Evolutionary conservation across 2,329 filamentous ascomycete species (phyloP).

Genomic region (Cadophora sp.): DNA sequence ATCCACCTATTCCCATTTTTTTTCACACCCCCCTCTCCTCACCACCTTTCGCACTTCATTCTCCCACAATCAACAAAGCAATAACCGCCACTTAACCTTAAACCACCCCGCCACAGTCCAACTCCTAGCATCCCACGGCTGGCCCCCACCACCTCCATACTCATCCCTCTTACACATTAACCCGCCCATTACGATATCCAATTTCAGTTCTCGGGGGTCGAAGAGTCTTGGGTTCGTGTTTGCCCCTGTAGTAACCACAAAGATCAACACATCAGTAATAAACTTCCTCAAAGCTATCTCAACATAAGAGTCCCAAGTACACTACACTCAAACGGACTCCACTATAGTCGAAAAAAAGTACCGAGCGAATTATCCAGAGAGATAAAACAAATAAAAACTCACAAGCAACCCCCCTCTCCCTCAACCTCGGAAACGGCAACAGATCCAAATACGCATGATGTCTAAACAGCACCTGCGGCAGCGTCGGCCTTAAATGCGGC

Average conservation of each 20-base stretch:
- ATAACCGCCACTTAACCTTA: conserved; percentile 41
- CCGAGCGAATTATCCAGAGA: not conserved
- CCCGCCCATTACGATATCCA: conserved; percentile 45
- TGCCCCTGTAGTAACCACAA: not conserved
- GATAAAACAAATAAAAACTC: not conserved
- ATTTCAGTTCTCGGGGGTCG: conserved; percentile 47
- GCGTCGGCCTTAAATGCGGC: conserved; percentile 45
- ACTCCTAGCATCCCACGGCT: conserved; percentile 46
- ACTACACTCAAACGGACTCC: too few relatives aligned
- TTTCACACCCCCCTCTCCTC: too few relatives aligned
- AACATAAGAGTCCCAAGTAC: too few relatives aligned
- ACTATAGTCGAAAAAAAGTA: too few relatives aligned
- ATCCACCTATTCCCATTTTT: too few relatives aligned
- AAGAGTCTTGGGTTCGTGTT: conserved; percentile 34
- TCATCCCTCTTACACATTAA: not conserved
- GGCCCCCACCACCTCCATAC: conserved; percentile 22
- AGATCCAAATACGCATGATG: conserved; percentile 48
- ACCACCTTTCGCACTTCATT: too few relatives aligned
- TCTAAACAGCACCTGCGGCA: conserved; percentile 47
- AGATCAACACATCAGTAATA: not conserved
- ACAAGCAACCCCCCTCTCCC: conserved; percentile 42
- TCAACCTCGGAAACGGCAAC: conserved; percentile 45
- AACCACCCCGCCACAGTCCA: conserved; percentile 43
- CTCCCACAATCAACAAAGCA: conserved; percentile 17
- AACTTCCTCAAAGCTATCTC: too few relatives aligned